These are phyloP conservation scores for Beauveria sp. DNA, from an alignment of 2,329 filamentous ascomycete genomes.

Conservation along the genomic window DNA sequence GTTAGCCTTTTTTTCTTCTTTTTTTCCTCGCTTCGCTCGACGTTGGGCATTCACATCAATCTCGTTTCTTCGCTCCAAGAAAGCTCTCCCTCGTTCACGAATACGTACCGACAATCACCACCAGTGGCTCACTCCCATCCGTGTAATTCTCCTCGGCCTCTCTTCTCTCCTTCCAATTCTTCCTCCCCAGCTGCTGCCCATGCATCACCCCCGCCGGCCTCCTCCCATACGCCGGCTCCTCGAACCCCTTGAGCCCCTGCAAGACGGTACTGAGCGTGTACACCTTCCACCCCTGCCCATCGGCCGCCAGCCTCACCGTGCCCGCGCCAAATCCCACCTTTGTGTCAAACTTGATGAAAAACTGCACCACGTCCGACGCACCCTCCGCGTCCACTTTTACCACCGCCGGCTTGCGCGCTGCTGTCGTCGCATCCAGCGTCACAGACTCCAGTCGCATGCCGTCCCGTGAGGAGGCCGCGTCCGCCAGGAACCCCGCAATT, in stretches of 20 bases:
- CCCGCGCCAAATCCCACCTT: conserved; percentile 13
- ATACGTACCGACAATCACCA: conserved; percentile 16
- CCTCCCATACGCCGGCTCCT: conserved; percentile 34
- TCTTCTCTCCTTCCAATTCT: conserved; percentile 18
- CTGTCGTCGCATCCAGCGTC: not conserved
- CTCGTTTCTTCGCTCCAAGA: too few relatives aligned
- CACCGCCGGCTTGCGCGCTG: not conserved
- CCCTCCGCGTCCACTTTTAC: conserved; percentile 12
- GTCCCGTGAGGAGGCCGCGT: conserved; percentile 1
- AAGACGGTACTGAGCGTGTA: conserved; percentile 51
- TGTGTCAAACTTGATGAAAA: conserved; percentile 16
- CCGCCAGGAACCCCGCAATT: conserved; percentile 7
- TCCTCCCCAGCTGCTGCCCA: conserved; percentile 12
- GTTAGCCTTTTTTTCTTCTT: conserved; percentile 13
- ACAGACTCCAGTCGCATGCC: conserved; percentile 4
- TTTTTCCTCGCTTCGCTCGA: not conserved
- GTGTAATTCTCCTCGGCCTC: conserved; percentile 13
- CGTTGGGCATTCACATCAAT: not conserved
- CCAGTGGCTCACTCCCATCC: conserved; percentile 12
- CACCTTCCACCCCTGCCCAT: conserved; percentile 39
- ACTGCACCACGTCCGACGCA: conserved; percentile 13
- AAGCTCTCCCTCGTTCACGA: not conserved
- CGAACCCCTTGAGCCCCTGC: conserved; percentile 38
- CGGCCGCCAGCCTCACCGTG: conserved; percentile 13
- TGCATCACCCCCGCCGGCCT: conserved; percentile 45